Evolutionary conservation across 2,329 filamentous ascomycete species (phyloP), one percentile per base, ranked within the genome.

Genomic region (Colletotrichum siamense): DNA sequence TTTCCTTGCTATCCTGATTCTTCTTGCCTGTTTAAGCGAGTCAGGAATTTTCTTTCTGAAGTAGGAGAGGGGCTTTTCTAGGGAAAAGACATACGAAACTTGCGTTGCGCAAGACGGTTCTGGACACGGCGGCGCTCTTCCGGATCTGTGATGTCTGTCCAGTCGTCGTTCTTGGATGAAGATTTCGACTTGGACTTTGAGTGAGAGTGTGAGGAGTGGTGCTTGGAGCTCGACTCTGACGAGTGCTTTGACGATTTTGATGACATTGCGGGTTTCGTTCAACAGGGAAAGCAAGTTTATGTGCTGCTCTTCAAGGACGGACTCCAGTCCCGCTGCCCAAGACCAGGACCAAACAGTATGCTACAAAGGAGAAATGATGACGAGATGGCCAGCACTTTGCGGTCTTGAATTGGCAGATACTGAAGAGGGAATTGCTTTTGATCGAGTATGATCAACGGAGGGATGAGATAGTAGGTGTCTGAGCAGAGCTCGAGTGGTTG

Each of bases 31-130:
- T 78, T 30, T 6, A 8, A 6, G 15, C n/a, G 4, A 13, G 28
- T 77, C 30, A 77, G 67, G 6, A 9, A 8, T 6, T 3, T 26
- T n/a, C 39, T 64, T 16, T 70, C 63, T 71, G 1, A 4, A 28
- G 13, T 64, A 10, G 16, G n/a, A 44, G 36, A 22, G 6, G n/a
- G 18, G 10, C 18, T 18, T 36, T 8, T 2, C 26, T 24, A 16
- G 52, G 30, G 55, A 16, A 80, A 9, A 10, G 36, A 86, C 93
- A 81, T 89, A 95, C 94, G 90, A 79, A 95, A 95, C 80, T 95
- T 95, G 79, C 94, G 89, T 81, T 95, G 94, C 3, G 94, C 94
- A 77, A 95, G 90, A 70, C 93, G 91, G 82, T 96, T 96, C 82
- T 96, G 94, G 67, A 95, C 94, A 76, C 93, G 92, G 77, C 94